These are phyloP conservation scores for Mortierella sp. DNA, from an alignment of 371 early-diverging fungal genomes.

Conservation along the genomic window DNA sequence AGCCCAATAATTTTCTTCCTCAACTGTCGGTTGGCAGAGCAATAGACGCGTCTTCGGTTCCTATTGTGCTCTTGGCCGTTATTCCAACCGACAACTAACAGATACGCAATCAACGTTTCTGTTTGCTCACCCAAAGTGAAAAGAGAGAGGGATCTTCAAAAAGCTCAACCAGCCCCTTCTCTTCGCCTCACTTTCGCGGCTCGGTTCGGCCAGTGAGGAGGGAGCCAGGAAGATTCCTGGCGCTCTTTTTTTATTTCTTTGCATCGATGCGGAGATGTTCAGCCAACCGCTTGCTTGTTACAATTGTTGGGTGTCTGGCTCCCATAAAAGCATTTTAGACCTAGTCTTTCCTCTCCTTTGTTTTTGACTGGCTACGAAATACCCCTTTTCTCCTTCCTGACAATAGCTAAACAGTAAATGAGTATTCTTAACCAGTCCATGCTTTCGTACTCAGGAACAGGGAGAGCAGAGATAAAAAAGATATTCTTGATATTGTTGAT, in stretches of 20 bases:
- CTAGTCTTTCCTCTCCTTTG: no score
- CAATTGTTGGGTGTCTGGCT: not conserved
- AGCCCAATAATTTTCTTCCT: not conserved
- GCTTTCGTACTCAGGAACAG: not conserved
- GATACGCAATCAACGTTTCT: not conserved
- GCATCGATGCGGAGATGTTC: not conserved
- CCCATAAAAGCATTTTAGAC: not conserved
- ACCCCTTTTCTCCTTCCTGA: not conserved
- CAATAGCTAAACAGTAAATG: not conserved
- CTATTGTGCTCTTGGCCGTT: no score
- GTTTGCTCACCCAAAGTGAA: not conserved
- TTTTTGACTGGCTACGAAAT: no score
- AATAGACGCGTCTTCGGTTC: not conserved
- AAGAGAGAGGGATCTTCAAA: not conserved
- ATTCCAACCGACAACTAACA: not conserved
- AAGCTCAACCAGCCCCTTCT: not conserved
- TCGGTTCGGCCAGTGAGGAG: not conserved
- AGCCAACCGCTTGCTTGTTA: not conserved
- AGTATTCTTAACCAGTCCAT: not conserved
- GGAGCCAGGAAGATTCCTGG: not conserved
- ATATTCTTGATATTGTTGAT: not conserved
- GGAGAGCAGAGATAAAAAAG: not conserved
- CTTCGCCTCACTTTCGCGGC: not conserved
- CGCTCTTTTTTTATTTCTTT: not conserved
- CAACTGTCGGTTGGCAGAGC: not conserved